These are phyloP conservation scores for Clausena lansium DNA, from an alignment of 345 rosid genomes.

Conservation along the genomic window DNA sequence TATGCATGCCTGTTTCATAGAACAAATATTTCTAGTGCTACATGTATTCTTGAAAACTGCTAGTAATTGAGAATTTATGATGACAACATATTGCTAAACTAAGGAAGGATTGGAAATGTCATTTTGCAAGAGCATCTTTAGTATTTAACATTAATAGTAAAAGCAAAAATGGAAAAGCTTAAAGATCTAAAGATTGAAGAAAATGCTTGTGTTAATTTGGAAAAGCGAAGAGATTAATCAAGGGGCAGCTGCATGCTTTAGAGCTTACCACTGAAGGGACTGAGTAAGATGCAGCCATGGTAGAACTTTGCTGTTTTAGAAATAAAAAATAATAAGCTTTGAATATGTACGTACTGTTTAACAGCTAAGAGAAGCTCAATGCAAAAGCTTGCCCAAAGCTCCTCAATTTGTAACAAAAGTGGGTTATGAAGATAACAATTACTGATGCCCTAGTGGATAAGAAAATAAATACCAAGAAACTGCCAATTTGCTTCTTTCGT, in stretches of 20 bases:
- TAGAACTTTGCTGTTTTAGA: slow-evolving; percentile 27
- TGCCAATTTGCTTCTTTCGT: background rate
- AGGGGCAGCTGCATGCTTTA: background rate
- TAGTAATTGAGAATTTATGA: background rate
- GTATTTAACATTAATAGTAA: background rate
- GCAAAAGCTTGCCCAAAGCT: slow-evolving; percentile 18
- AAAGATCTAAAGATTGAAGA: background rate
- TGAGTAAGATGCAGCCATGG: slow-evolving; percentile 94
- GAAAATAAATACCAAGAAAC: slow-evolving; percentile 25
- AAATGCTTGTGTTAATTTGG: background rate
- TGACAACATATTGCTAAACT: no score
- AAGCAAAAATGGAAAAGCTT: background rate
- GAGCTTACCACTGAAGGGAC: slow-evolving; percentile 79
- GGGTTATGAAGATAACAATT: background rate
- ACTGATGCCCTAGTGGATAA: slow-evolving; percentile 7
- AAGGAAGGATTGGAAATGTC: background rate
- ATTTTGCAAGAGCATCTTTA: background rate
- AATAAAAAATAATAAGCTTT: no score
- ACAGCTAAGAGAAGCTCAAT: slow-evolving; percentile 35
- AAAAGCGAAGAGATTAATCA: background rate
- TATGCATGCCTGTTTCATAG: background rate
- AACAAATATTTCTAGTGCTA: background rate
- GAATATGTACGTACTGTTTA: background rate
- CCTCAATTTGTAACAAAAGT: slow-evolving; percentile 40
- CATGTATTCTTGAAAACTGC: no score